A percentile compares a stretch with the other conserved stretches of the same genome.
Evolutionary conservation across 192 early-diverging fungal species (phyloP).

Genomic region (Linnemannia zychae): DNA sequence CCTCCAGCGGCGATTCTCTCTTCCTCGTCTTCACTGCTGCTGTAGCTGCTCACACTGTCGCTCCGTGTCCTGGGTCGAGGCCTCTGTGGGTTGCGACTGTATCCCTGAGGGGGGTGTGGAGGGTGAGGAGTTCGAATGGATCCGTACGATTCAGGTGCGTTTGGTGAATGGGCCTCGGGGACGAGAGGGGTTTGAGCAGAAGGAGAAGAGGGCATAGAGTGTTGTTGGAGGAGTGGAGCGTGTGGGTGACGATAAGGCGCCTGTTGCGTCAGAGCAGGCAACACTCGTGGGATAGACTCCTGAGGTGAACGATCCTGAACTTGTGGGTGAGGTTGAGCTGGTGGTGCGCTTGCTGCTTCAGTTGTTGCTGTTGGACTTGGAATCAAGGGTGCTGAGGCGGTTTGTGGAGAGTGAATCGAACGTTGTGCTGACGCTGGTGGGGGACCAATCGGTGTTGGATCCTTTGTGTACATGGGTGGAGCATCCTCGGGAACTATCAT

Average conservation of each 20-base stretch:
- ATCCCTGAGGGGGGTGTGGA: conserved; percentile 2
- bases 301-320: neutral
- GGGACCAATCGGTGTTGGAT: neutral
- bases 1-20: neutral
- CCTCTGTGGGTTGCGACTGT: neutral
- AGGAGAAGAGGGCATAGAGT: neutral
- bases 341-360: neutral
- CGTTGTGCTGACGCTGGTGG: neutral
- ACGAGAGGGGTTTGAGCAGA: neutral
- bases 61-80: neutral
- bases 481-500: conserved; percentile 15
- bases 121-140: neutral
- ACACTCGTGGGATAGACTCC: neutral
- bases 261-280: neutral
- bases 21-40: neutral
- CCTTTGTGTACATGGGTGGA: conserved; percentile 30
- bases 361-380: neutral
- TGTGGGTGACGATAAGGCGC: neutral
- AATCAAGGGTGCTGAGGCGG: neutral
- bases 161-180: neutral
- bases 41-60: neutral
- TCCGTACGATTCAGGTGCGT: neutral
- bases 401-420: neutral
- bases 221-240: neutral
- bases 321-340: neutral